Percentiles rank a stretch among this genome's conserved stretches.
These are phyloP conservation scores for Golovinomyces cichoracearum DNA, from an alignment of 2,329 filamentous ascomycete genomes.

Conservation along the genomic window DNA sequence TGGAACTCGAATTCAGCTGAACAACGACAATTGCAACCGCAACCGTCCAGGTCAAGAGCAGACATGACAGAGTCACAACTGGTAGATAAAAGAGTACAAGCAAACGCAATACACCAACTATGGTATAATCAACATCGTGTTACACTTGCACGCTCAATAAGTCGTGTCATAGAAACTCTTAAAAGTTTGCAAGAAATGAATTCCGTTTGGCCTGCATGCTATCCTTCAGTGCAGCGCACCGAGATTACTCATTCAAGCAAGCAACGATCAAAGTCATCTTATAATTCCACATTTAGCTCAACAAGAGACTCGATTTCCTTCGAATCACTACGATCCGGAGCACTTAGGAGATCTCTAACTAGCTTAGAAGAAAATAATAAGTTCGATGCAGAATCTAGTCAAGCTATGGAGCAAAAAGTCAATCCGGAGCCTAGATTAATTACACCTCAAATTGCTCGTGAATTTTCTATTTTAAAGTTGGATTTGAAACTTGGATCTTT, in stretches of 20 bases:
- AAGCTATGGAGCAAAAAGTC: slow-evolving; percentile 33
- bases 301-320: slow-evolving; percentile 1
- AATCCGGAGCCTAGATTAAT: slow-evolving; percentile 55
- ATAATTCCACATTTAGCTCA: slow-evolving; percentile 24
- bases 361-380: slow-evolving; percentile 30
- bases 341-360: slow-evolving; percentile 45
- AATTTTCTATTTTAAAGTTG: slow-evolving; percentile 85
- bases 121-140: slow-evolving; percentile 85
- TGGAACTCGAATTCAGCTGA: slow-evolving; percentile 23
- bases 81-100: slow-evolving; percentile 39
- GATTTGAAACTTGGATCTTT: slow-evolving; percentile 74
- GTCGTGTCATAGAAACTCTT: slow-evolving; percentile 59
- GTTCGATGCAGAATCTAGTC: slow-evolving; percentile 42
- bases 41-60: slow-evolving; percentile 5
- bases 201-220: slow-evolving; percentile 74
- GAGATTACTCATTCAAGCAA: slow-evolving; percentile 20
- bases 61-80: slow-evolving; percentile 20
- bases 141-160: slow-evolving; percentile 67
- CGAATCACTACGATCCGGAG: slow-evolving; percentile 19
- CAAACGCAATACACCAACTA: slow-evolving; percentile 71
- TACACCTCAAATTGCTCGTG: slow-evolving; percentile 74
- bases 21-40: slow-evolving; percentile 20
- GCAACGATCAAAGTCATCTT: slow-evolving; percentile 32
- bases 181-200: slow-evolving; percentile 74
- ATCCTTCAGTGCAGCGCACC: slow-evolving; percentile 54